Evolutionary conservation across 1,284 basidiomycete genomes (phyloP).

Genomic region (Cryptococcus hybrid): DNA sequence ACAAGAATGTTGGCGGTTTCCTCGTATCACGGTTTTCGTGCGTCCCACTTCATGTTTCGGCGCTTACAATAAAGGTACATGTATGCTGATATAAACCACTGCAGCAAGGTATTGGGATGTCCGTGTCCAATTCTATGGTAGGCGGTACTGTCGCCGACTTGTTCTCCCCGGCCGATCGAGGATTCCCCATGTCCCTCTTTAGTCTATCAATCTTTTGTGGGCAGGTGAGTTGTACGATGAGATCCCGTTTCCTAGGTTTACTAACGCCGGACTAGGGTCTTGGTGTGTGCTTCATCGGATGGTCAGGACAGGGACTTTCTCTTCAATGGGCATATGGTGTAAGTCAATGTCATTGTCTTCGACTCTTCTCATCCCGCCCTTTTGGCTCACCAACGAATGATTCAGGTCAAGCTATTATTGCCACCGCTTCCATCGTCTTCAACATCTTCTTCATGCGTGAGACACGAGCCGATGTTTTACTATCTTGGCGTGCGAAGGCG

Average conservation of each 20-base stretch:
- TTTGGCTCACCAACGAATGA: neutral
- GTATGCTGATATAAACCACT: neutral
- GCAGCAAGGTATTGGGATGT: constrained; percentile 37
- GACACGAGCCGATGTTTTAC: constrained; percentile 52
- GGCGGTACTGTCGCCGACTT: constrained; percentile 48
- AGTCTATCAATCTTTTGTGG: constrained; percentile 46
- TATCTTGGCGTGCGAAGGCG: constrained; percentile 43
- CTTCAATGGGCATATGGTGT: constrained; percentile 43
- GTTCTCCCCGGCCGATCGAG: constrained; percentile 41
- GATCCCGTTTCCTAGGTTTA: neutral
- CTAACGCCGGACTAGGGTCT: constrained; percentile 7
- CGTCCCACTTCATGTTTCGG: neutral
- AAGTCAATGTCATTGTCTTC: constrained; percentile 5
- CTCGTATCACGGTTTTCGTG: constrained; percentile 39
- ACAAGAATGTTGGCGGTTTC: constrained; percentile 34
- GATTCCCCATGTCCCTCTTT: constrained; percentile 51
- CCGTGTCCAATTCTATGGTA: constrained; percentile 41
- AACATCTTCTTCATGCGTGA: constrained; percentile 45
- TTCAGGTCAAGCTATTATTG: constrained; percentile 28
- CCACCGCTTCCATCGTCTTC: constrained; percentile 27
- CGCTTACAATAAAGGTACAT: neutral
- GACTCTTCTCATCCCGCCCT: too few relatives aligned
- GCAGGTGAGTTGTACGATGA: constrained; percentile 23
- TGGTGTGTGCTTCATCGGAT: constrained; percentile 27
- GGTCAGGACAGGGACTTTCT: constrained; percentile 27